Conservation (phyloP, 2,329 filamentous ascomycete species). For the Claviceps quebecensis region DNA sequence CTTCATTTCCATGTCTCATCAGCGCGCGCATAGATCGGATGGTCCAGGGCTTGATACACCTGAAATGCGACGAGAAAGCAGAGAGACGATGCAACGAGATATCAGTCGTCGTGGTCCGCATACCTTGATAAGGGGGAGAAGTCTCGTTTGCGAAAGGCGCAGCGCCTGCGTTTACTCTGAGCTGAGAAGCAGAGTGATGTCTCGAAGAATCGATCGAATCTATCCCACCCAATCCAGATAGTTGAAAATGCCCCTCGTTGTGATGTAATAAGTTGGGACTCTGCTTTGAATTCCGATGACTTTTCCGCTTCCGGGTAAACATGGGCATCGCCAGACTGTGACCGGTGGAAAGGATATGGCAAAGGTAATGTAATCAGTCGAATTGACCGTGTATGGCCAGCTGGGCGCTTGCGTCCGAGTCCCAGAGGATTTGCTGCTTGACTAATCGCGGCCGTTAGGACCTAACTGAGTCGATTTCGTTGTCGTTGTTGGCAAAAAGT, state of each 20-base stretch:
- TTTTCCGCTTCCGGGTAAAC: slow-evolving; percentile 23
- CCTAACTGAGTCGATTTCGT: not conserved
- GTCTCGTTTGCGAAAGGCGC: slow-evolving; percentile 2
- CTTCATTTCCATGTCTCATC: not conserved
- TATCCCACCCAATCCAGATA: not conserved
- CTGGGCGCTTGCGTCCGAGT: not conserved
- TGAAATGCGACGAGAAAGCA: not conserved
- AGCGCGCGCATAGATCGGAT: not conserved
- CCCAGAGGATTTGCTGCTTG: not conserved
- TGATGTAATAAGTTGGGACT: slow-evolving; percentile 6
- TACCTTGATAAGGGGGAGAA: slow-evolving; percentile 3
- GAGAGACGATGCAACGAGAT: not conserved
- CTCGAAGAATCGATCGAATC: slow-evolving; percentile 2
- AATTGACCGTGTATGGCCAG: not conserved
- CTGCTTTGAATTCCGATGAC: slow-evolving; percentile 14
- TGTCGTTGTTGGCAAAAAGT: not conserved
- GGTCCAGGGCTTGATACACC: not conserved
- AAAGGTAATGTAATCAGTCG: not conserved
- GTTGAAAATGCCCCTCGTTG: slow-evolving; percentile 3
- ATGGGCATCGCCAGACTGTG: slow-evolving; percentile 16
- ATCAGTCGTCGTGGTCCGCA: not conserved
- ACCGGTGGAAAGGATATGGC: not conserved
- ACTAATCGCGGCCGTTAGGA: not conserved
- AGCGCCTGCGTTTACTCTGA: not conserved
- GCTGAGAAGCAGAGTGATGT: not conserved